Conservation (phyloP, 2,329 filamentous ascomycete species). For the Cercospora sojina region DNA sequence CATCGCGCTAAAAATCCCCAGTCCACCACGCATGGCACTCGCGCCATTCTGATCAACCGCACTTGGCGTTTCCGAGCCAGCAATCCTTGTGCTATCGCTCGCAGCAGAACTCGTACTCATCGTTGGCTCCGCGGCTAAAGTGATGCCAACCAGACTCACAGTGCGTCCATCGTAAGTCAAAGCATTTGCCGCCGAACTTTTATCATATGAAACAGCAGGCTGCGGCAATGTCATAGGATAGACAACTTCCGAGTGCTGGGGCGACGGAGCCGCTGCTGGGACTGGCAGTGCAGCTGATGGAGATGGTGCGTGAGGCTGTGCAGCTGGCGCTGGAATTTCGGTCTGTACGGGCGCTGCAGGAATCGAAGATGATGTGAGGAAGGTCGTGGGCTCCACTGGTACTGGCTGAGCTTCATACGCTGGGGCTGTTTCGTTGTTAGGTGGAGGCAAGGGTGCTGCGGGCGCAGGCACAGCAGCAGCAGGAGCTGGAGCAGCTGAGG, state of each 20-base stretch:
- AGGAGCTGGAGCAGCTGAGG: neutral
- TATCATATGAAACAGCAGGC: neutral
- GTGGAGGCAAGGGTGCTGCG: neutral
- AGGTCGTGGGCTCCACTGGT: neutral
- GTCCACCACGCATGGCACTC: neutral
- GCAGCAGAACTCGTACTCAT: neutral
- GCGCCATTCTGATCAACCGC: neutral
- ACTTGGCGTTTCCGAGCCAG: neutral
- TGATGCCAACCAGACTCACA: slow-evolving; percentile 15
- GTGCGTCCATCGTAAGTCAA: slow-evolving; percentile 18
- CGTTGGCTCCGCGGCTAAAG: slow-evolving; percentile 16
- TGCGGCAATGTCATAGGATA: neutral
- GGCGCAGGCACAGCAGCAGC: neutral
- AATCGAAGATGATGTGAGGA: neutral
- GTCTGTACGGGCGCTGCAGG: neutral
- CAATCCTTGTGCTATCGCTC: neutral
- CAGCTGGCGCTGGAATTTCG: neutral
- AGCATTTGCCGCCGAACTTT: neutral
- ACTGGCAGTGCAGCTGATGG: neutral
- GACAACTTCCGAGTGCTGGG: neutral
- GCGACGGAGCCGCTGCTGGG: neutral
- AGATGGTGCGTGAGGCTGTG: neutral
- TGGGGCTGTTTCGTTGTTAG: neutral
- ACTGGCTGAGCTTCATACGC: neutral
- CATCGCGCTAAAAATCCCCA: neutral